Evolutionary conservation across 192 early-diverging fungal genomes (phyloP).

Genomic region (Podila minutissima): DNA sequence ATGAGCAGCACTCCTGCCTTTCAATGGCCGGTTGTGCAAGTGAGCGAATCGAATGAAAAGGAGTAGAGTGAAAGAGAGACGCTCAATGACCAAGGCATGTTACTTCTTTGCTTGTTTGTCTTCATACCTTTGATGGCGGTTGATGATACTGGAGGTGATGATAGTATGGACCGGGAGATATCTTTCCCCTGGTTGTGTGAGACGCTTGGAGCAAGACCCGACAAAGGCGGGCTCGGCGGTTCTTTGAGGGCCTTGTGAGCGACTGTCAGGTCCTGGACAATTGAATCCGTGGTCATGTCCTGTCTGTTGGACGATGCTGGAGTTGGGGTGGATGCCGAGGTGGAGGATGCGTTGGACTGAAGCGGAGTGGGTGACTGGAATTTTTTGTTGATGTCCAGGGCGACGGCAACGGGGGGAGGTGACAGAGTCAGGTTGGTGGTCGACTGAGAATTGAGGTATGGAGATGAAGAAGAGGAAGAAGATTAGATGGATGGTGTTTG

Average conservation of each 20-base stretch:
- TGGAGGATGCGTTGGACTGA: conserved; percentile 14
- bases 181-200: background rate
- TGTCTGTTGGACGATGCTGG: background rate
- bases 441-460: background rate
- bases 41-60: too few species aligned
- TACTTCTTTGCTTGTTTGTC: too few species aligned
- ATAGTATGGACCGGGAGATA: too few species aligned
- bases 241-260: background rate
- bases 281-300: conserved; percentile 21
- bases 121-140: too few species aligned
- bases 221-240: conserved; percentile 3
- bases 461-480: background rate
- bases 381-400: background rate
- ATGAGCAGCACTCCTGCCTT: too few species aligned
- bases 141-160: too few species aligned
- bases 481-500: background rate
- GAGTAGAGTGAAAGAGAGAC: too few species aligned
- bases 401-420: conserved; percentile 6
- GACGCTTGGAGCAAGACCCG: background rate
- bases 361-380: conserved; percentile 9
- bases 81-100: too few species aligned
- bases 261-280: conserved; percentile 6
- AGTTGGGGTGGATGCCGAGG: conserved; percentile 7
- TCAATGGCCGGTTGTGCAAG: too few species aligned
- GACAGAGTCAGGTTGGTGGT: conserved; percentile 20